Evolutionary conservation across 306 rosid genomes (phyloP), one percentile per base, ranked within the genome.

Genomic region (Senna siamea): DNA sequence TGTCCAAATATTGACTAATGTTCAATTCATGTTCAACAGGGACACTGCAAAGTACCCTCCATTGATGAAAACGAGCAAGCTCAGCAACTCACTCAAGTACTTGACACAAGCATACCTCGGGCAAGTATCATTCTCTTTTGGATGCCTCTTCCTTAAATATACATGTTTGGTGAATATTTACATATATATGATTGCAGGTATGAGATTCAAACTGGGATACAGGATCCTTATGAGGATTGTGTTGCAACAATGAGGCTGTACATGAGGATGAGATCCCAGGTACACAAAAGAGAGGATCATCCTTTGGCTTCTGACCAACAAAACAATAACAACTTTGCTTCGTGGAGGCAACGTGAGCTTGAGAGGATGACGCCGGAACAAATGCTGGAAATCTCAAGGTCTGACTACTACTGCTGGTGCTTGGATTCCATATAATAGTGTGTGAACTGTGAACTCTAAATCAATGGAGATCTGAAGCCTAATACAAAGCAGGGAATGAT

Each of bases 391-490:
- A 79, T 87, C 73, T 95, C 98, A 40, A 88, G 93, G 86, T 88
- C 97, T 80, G 97, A 95, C 74, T 95, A 84, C 84, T 88, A 92
- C 65, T 95, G 99, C 75, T 95, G 99, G 99, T 92, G 99, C 88
- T 69, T 95, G 84, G 99, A 94, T 81, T 83, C 86, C 32, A n/a
- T n/a, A n/a, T n/a, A n/a, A n/a, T n/a, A n/a, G n/a, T n/a, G n/a
- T n/a, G n/a, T 32, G 37, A 32, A 57, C 11, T 1, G 54, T 51
- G 56, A 52, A 8, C n/a, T n/a, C n/a, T 52, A 19, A 37, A 47
- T 57, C 50, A 67, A 43, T 76, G 20, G 7, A 48, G 54, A 61
- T 62, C 53, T 50, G 23, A 58, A 64, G 23, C 19, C 58, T 47
- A 41, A n/a, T 44, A 30, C 46, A 55, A 15, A 43, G 9, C 3